Evolutionary conservation across 2,329 filamentous ascomycete genomes (phyloP), one percentile per base, ranked within the genome.

Genomic region (Penicillium sumatraense): DNA sequence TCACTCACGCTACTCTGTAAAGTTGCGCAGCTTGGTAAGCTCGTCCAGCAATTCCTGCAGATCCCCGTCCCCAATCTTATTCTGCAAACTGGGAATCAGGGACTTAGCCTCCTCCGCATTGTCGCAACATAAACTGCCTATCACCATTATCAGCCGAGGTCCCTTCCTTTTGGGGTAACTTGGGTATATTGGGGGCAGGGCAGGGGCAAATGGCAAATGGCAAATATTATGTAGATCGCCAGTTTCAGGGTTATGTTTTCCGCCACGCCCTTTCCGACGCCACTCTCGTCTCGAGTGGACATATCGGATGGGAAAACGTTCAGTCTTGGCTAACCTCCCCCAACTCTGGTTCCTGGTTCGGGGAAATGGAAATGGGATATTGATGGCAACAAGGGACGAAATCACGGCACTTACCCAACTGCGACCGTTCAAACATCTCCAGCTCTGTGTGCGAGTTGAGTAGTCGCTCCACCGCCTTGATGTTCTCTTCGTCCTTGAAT

Each of bases 21-120:
- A 78, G 59, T 78, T 77, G 65, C 83, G 79, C 70, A 96, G 80
- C 81, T 96, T 96, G 65, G 87, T 89, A 76, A 98, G 89, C 79
- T 99, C 92, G 69, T 96, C 88, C 54, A 99, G 83, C 54, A 98
- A 80, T 60, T 92, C 88, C 75, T 96, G 89, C 61, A 99, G 78
- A 64, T 96, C 91, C 31, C 91, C 89, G 72, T 98, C 93, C 58
- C 84, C 84, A 69, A 98, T 96, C 79, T 99, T 99, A 75, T 92
- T 88, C 65, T 87, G 83, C 48, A 99, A 75, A 64, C 84, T 96
- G 1, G 95, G 96, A 60, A 99, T 96, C 55, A 99, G 83, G 8
- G 91, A 96, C 79, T 96, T 97, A 57, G 95, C 95, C 78, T 99
- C 96, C 71, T 99, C 95, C 55, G 91, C 89, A 41, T 87, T 89